Base-by-base conservation (phyloP, 371 early-diverging fungal genomes). In the Rhizopus arrhizus region DNA sequence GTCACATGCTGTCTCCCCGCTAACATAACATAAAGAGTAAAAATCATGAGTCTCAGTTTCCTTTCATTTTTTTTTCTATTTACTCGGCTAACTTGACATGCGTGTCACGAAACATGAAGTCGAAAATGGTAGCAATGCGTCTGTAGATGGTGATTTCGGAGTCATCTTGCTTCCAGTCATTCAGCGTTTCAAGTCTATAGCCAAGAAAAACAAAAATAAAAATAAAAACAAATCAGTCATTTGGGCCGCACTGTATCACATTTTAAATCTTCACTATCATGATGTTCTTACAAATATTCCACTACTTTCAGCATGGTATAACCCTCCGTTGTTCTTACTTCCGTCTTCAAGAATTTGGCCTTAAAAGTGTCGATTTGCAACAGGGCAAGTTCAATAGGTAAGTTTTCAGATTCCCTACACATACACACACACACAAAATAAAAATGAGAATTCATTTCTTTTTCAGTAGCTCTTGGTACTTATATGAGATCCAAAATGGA, bases 81-180 rank as follows among this genome's bases (percentile, higher is more conserved):
- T 50, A 50, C 51, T 55, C 55, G 41, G 55, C 55, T 33, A 55
- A 31, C 29, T 55, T 55, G 43, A 43, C 55, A 41, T 9, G 55
- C 31, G 55, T 55, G 29, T 55, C 55, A 41, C 55, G 55, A 45
- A 55, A 55, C 42, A 55, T 41, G 55, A 55, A 55, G 31, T 55
- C 55, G 43, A 42, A 55, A 55, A 55, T 55, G 45, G 42, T 55
- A 43, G 55, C 62, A 15, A 54, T 41, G 40, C 40, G 22, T 40
- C 54, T 15, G 32, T 54, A 41, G 38, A 54, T 31, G 2, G 54
- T 42, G 54, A 2, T 54, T 38, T 54, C 54, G 28, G 54, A 54
- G 41, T 54, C 54, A 41, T 56, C 56, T 31, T 47, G 56, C 22
- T 56, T 46, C 62, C 62, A 56, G 34, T 62, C 52, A 32, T 54